Evolutionary conservation across 2,329 filamentous ascomycete genomes (phyloP).

Genomic region (Cladophialophora bantiana): DNA sequence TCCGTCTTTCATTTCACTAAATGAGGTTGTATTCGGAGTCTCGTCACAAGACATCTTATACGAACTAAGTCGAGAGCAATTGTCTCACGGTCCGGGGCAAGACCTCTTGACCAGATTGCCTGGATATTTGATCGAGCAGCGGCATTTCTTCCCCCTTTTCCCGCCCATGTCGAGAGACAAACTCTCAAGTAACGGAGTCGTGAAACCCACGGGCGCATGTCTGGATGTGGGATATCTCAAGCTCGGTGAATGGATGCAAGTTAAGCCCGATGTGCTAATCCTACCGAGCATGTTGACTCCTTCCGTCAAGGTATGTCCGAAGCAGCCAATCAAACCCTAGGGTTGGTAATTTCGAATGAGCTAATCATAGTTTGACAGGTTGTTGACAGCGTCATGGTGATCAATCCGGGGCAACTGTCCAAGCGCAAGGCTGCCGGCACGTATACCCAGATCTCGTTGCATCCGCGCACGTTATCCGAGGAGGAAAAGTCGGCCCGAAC

Average conservation of each 20-base stretch:
- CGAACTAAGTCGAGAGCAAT: conserved; percentile 79
- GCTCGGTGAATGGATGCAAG: conserved; percentile 87
- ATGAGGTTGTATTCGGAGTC: conserved; percentile 83
- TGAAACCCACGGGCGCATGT: conserved; percentile 73
- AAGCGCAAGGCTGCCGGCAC: conserved; percentile 86
- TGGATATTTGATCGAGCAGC: conserved; percentile 82
- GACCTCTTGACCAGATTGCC: conserved; percentile 74
- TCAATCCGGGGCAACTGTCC: conserved; percentile 88
- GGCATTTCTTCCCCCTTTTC: conserved; percentile 89
- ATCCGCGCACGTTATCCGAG: conserved; percentile 67
- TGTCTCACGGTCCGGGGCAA: conserved; percentile 62
- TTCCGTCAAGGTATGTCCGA: conserved; percentile 77
- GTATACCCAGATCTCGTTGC: conserved; percentile 79
- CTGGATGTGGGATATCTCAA: conserved; percentile 85
- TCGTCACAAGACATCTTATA: conserved; percentile 84
- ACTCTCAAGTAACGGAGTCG: conserved; percentile 70
- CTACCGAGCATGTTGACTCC: conserved; percentile 82
- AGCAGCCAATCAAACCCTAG: too few species aligned
- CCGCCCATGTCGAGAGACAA: conserved; percentile 75
- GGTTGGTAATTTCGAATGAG: background rate
- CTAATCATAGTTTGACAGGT: conserved; percentile 64
- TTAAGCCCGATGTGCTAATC: conserved; percentile 83
- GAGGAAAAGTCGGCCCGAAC: conserved; percentile 65
- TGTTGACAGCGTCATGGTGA: conserved; percentile 83
- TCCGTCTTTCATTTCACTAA: conserved; percentile 86